Conservation (phyloP, 2,329 filamentous ascomycete genomes). For the Apiospora sp. region DNA sequence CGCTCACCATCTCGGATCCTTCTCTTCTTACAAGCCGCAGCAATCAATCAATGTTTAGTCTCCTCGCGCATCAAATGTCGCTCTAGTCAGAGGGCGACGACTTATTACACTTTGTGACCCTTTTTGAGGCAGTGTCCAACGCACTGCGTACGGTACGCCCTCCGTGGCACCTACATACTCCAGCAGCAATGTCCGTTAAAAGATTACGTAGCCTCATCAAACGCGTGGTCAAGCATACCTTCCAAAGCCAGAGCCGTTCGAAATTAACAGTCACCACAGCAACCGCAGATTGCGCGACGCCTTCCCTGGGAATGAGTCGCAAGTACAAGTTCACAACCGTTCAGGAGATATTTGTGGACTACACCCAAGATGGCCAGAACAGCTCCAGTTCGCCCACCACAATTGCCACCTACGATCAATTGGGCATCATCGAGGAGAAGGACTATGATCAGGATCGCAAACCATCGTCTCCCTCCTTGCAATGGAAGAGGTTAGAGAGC, state of each 20-base stretch:
- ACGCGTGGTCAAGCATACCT: conserved; percentile 7
- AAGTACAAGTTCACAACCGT: conserved; percentile 12
- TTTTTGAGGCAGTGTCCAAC: background rate
- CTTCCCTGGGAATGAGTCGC: conserved; percentile 11
- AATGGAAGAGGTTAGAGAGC: conserved; percentile 29
- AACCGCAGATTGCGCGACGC: background rate
- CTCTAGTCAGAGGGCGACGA: background rate
- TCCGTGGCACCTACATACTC: background rate
- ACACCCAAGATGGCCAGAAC: conserved; percentile 2
- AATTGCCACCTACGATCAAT: conserved; percentile 1
- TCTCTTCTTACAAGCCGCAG: background rate
- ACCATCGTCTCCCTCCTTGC: background rate
- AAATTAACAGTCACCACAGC: conserved; percentile 13
- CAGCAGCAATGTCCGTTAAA: conserved; percentile 7
- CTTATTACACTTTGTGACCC: conserved; percentile 6
- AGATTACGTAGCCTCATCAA: conserved; percentile 17
- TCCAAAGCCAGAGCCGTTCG: conserved; percentile 5
- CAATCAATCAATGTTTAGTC: background rate
- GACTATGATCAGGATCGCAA: background rate
- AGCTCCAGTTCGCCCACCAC: background rate
- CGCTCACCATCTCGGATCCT: background rate
- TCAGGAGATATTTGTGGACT: conserved; percentile 21
- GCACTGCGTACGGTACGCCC: background rate
- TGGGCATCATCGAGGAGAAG: conserved; percentile 19
- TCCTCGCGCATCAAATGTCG: background rate